Percentiles rank a stretch among this genome's conserved stretches.
Conservation (phyloP, 2,329 filamentous ascomycete species). For the Nothophaeocryptopus gaeumannii region DNA sequence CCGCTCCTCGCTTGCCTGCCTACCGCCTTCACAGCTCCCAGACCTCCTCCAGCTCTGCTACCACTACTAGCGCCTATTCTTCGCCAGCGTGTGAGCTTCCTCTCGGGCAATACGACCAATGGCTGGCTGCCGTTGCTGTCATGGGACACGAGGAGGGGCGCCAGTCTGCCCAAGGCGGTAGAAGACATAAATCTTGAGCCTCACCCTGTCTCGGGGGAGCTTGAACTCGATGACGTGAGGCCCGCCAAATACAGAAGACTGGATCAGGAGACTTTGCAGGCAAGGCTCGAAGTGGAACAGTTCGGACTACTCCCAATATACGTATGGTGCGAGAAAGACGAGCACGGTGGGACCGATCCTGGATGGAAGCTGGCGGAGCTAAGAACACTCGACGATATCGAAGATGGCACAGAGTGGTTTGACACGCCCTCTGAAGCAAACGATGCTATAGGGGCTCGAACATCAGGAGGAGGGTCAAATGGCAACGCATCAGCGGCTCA, state of each 20-base stretch:
- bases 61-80: constrained; percentile 62
- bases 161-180: constrained; percentile 60
- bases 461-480: not conserved
- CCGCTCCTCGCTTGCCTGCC: constrained; percentile 63
- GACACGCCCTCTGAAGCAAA: constrained; percentile 61
- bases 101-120: constrained; percentile 51
- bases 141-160: constrained; percentile 60
- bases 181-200: constrained; percentile 66
- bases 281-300: constrained; percentile 60
- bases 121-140: constrained; percentile 69
- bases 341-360: constrained; percentile 53
- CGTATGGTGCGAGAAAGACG: constrained; percentile 66
- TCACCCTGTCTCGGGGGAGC: constrained; percentile 77
- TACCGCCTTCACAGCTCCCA: constrained; percentile 57
- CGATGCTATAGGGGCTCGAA: constrained; percentile 32
- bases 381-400: constrained; percentile 53
- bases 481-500: constrained; percentile 16
- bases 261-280: constrained; percentile 72
- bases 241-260: constrained; percentile 63
- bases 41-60: constrained; percentile 59
- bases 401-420: constrained; percentile 59
- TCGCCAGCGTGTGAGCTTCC: constrained; percentile 60
- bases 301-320: constrained; percentile 64
- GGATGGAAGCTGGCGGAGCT: constrained; percentile 74
- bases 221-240: constrained; percentile 69